phyloP scores from a whole-genome alignment of 2,329 filamentous ascomycete species.

The Pseudogymnoascus sp. region DNA sequence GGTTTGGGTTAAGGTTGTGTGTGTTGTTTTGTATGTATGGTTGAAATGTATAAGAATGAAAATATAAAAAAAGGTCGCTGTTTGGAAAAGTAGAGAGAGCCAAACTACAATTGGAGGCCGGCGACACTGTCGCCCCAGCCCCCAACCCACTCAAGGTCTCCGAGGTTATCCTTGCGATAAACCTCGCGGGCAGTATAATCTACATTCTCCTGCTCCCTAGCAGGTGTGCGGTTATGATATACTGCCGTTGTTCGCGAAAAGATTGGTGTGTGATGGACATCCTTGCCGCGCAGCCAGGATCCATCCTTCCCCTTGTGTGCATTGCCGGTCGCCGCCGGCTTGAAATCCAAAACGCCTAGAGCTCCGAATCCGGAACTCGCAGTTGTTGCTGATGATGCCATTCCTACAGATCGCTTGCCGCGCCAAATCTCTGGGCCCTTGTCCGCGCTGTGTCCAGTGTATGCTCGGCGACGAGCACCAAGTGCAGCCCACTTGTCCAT shows the following conservation, averaged over 20 bases:
- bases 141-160: slow-evolving; percentile 90
- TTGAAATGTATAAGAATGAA: slow-evolving; percentile 17
- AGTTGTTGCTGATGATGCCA: slow-evolving; percentile 37
- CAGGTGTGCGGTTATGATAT: slow-evolving; percentile 11
- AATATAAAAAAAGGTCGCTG: slow-evolving; percentile 19
- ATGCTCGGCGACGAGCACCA: slow-evolving; percentile 73
- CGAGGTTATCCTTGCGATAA: slow-evolving; percentile 57
- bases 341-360: slow-evolving; percentile 38
- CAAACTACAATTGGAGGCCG: slow-evolving; percentile 54
- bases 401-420: slow-evolving; percentile 23
- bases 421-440: slow-evolving; percentile 44
- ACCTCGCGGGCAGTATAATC: slow-evolving; percentile 38
- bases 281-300: slow-evolving; percentile 24
- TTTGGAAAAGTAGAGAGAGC: slow-evolving; percentile 30
- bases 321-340: slow-evolving; percentile 20
- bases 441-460: slow-evolving; percentile 42
- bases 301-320: slow-evolving; percentile 15
- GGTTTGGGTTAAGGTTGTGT: not conserved
- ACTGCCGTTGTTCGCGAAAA: slow-evolving; percentile 4
- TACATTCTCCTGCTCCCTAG: slow-evolving; percentile 26
- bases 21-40: not conserved
- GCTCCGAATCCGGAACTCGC: slow-evolving; percentile 34
- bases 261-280: slow-evolving; percentile 2
- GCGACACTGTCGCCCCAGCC: slow-evolving; percentile 61
- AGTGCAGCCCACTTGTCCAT: slow-evolving; percentile 86